Conservation (phyloP, 2,329 filamentous ascomycete genomes). For the Akanthomyces lecanii region DNA sequence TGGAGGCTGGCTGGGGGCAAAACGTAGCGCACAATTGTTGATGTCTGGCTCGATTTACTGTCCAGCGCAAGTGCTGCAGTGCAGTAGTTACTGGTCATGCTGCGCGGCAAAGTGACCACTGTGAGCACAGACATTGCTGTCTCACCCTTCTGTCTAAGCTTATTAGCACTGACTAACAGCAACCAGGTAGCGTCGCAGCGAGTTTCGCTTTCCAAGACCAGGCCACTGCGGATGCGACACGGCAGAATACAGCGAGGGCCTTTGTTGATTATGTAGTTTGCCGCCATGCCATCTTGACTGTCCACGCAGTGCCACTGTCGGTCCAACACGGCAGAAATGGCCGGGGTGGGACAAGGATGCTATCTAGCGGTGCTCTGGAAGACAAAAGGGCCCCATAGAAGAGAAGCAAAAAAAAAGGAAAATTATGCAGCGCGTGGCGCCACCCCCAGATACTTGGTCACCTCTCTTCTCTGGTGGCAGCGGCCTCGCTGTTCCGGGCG, state of each 20-base stretch:
- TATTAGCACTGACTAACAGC: not conserved
- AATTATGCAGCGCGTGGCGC: not conserved
- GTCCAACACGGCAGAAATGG: no score
- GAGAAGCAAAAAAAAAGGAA: no score
- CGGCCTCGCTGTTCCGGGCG: not conserved
- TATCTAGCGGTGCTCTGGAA: no score
- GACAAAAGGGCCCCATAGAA: no score
- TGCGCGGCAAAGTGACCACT: not conserved
- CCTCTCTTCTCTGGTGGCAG: not conserved
- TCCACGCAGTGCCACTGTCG: no score
- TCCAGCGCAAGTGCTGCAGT: no score
- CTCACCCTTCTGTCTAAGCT: slow-evolving; percentile 4
- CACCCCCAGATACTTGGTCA: not conserved
- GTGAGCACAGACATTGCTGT: not conserved
- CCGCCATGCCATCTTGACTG: no score
- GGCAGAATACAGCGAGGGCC: no score
- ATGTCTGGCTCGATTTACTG: no score
- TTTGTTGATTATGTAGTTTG: no score
- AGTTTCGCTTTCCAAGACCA: no score
- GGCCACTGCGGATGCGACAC: no score
- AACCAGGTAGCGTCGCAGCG: not conserved
- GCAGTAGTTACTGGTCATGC: not conserved
- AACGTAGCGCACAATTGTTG: not conserved
- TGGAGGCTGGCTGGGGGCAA: not conserved
- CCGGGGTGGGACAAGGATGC: not conserved